Evolutionary conservation across 352 stramenopile species (phyloP).

Genomic region (Pythium oligandrum): DNA sequence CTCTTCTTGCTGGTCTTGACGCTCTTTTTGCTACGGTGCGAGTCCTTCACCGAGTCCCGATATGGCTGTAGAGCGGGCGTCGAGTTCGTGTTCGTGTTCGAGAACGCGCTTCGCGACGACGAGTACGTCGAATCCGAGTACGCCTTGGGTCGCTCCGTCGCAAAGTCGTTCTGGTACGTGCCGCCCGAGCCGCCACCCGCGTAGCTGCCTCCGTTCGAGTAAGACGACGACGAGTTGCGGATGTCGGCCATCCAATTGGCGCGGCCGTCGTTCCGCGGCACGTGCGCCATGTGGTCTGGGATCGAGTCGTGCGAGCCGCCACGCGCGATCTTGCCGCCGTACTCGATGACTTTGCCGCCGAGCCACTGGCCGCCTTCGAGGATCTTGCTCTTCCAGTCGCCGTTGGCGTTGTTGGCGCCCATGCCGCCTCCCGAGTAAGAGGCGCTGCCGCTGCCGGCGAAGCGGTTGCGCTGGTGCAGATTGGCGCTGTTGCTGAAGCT

Average conservation of each 20-base stretch:
- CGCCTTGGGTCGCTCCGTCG: constrained; percentile 44
- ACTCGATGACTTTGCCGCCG: constrained; percentile 68
- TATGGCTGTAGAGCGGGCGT: no score
- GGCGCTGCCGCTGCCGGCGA: constrained; percentile 2
- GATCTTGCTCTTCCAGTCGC: constrained; percentile 70
- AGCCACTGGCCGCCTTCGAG: constrained; percentile 67
- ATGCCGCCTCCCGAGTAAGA: no score
- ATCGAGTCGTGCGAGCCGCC: constrained; percentile 35
- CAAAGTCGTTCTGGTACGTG: constrained; percentile 73
- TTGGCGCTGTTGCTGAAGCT: constrained; percentile 1
- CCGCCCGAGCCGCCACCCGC: constrained; percentile 16
- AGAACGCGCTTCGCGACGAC: neutral
- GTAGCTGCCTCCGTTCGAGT: constrained; percentile 14
- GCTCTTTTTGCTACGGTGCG: constrained; percentile 37
- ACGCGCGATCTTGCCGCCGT: constrained; percentile 50
- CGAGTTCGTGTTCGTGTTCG: no score
- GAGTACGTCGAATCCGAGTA: constrained; percentile 35
- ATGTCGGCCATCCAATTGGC: constrained; percentile 80
- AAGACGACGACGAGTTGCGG: constrained; percentile 41
- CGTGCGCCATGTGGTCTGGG: constrained; percentile 31
- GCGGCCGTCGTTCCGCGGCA: constrained; percentile 61
- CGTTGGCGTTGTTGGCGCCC: constrained; percentile 4
- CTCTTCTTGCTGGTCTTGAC: constrained; percentile 28
- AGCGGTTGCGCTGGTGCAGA: constrained; percentile 46
- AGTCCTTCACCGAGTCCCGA: no score